Evolutionary conservation across 345 rosid genomes (phyloP).

Genomic region (Barbarea vulgaris): DNA sequence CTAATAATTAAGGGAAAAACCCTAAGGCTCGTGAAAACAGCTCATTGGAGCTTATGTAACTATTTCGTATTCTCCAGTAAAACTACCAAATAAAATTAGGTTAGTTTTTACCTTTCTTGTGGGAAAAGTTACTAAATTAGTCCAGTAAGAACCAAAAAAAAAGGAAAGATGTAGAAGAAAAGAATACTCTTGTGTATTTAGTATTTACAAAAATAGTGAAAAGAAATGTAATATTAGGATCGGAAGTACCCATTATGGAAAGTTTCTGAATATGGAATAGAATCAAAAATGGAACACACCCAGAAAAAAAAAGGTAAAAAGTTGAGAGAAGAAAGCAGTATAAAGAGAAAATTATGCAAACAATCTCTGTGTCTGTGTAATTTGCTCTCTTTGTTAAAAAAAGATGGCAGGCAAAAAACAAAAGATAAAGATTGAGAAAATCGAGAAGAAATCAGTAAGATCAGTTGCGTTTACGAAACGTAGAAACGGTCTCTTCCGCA

Average conservation of each 20-base stretch:
- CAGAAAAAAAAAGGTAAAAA: neutral
- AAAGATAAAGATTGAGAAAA: too few species aligned
- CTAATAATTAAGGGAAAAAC: too few species aligned
- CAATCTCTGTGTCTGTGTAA: too few species aligned
- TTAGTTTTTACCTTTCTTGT: neutral
- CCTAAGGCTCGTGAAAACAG: neutral
- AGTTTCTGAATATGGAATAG: neutral
- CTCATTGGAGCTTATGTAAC: too few species aligned
- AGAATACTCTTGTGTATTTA: neutral
- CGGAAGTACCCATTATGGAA: neutral
- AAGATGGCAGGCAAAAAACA: too few species aligned
- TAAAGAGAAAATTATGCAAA: neutral
- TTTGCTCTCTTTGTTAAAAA: too few species aligned
- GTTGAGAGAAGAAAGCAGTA: too few species aligned
- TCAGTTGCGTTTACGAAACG: constrained; percentile 13
- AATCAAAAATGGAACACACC: neutral
- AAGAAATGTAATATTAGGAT: neutral
- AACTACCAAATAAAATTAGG: neutral
- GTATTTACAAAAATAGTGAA: neutral
- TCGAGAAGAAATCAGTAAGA: neutral
- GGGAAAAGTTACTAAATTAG: neutral
- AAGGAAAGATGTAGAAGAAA: neutral
- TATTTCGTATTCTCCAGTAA: neutral
- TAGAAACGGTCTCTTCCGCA: constrained; percentile 25
- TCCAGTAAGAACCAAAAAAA: neutral